phyloP scores from a whole-genome alignment of 192 early-diverging fungal species.

The Coemansia sp. region DNA sequence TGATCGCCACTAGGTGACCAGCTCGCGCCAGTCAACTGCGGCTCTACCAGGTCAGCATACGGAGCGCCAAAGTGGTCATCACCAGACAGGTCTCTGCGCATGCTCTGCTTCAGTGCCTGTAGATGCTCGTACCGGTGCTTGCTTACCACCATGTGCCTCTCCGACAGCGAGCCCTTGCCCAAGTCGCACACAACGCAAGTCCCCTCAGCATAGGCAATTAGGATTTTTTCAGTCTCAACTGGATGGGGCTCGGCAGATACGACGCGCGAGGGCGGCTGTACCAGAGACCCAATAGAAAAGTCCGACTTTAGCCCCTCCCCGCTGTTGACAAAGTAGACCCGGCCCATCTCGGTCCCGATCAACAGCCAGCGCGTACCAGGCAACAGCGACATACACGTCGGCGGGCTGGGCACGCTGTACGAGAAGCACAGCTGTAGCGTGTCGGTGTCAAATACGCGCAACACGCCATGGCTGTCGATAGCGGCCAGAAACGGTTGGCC shows the following conservation, averaged over 20 bases:
- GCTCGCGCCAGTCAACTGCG: conserved; percentile 19
- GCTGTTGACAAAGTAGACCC: conserved; percentile 48
- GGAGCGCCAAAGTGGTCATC: not conserved
- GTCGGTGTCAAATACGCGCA: conserved; percentile 40
- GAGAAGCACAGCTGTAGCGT: conserved; percentile 23
- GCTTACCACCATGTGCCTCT: conserved; percentile 22
- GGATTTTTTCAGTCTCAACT: conserved; percentile 32
- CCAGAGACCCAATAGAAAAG: conserved; percentile 36
- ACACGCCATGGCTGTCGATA: conserved; percentile 20
- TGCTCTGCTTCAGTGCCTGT: not conserved
- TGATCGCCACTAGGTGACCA: conserved; percentile 41
- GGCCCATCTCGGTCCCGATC: conserved; percentile 38
- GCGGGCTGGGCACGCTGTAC: conserved; percentile 28
- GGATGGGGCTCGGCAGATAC: conserved; percentile 36
- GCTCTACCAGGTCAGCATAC: not conserved
- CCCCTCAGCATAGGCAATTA: conserved; percentile 40
- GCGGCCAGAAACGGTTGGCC: conserved; percentile 22
- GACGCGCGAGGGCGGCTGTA: conserved; percentile 12
- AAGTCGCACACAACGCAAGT: conserved; percentile 37
- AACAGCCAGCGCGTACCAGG: conserved; percentile 43
- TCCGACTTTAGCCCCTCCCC: conserved; percentile 37
- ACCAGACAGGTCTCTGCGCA: not conserved
- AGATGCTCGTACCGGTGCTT: conserved; percentile 26
- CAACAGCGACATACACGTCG: conserved; percentile 28
- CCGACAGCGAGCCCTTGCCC: conserved; percentile 25